Base-by-base conservation (phyloP, 148 eudicot genomes). In the Drosera capensis region DNA sequence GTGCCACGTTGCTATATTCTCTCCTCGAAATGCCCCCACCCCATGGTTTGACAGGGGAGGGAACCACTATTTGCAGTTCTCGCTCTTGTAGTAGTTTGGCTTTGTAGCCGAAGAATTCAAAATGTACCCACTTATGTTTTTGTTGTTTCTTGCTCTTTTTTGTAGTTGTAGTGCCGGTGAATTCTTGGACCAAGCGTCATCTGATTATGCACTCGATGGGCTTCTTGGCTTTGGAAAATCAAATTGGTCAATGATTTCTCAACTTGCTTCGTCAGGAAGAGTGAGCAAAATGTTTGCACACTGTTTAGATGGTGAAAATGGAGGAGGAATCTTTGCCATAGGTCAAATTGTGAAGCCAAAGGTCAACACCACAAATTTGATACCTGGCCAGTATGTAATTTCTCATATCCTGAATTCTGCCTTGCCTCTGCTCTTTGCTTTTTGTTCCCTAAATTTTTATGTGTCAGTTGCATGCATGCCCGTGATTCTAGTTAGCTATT, bases 251-350 rank as follows among this genome's bases (percentile, higher is more conserved):
- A 48, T 80, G 28, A 49, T 84, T 52, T 90, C 97, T 45, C 97
- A 90, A 64, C 87, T 90, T 66, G 79, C 93, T 46, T 65, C 75
- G 0, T 60, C 82, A 19, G 68, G 74, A 31, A 78, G 75, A 68
- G 77, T 73, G 50, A 74, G 65, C 53, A 90, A 72, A 63, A 54
- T 76, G 46, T 90, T 90, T 68, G 60, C 97, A 18, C 97, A 90
- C 58, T 90, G 97, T 67, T 72, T 90, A 73, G 87, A 84, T 58
- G 68, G 82, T 24, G 46, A 8, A 12, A 56, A 71, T 26, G 97
- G 97, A 51, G 97, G 97, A 43, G 97, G 95, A 17, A 80, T 84
- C 36, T 86, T 86, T 68, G 96, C 88, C 40, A 82, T 86, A 73
- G 96, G 96, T 23, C 68, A 80, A 59, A 66, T 90, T 44, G 94